phyloP scores from a whole-genome alignment of 495 filamentous ascomycete genomes.

The Hypoxylon perforatum region DNA sequence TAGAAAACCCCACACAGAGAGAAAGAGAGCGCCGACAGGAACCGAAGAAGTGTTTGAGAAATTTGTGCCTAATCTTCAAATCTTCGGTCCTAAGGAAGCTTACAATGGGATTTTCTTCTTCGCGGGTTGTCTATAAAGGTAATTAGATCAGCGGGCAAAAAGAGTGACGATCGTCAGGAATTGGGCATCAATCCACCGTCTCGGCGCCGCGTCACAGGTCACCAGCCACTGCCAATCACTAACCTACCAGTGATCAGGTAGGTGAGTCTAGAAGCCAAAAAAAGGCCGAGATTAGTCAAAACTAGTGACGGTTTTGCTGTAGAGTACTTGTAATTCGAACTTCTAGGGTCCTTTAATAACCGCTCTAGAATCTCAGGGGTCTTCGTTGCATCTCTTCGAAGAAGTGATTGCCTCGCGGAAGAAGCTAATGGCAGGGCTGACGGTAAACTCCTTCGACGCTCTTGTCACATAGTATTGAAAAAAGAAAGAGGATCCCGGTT shows the following conservation, averaged over 20 bases:
- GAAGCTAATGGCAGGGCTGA: not conserved
- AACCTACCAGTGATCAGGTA: constrained; percentile 4
- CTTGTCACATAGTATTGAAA: constrained; percentile 7
- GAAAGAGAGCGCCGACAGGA: constrained; percentile 1
- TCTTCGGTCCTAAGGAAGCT: not conserved
- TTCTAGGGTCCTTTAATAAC: constrained; percentile 11
- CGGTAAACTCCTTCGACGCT: not conserved
- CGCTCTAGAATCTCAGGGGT: constrained; percentile 8
- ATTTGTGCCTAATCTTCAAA: not conserved
- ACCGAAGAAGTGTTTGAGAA: not conserved
- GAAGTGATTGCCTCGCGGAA: not conserved
- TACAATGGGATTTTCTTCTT: not conserved
- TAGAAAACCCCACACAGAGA: constrained; percentile 4
- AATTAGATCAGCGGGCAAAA: too few relatives aligned
- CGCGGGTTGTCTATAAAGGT: not conserved
- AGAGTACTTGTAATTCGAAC: not conserved
- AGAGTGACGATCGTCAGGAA: not conserved
- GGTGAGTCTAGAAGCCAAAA: not conserved
- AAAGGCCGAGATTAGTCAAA: constrained; percentile 6
- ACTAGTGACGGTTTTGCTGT: constrained; percentile 7
- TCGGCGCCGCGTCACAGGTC: not conserved
- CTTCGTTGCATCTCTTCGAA: not conserved
- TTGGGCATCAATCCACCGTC: constrained; percentile 14
- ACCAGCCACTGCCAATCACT: constrained; percentile 1
- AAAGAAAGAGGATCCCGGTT: not conserved